Base-by-base conservation (phyloP, 805 yeast genomes). In the Ogataea siamensis region DNA sequence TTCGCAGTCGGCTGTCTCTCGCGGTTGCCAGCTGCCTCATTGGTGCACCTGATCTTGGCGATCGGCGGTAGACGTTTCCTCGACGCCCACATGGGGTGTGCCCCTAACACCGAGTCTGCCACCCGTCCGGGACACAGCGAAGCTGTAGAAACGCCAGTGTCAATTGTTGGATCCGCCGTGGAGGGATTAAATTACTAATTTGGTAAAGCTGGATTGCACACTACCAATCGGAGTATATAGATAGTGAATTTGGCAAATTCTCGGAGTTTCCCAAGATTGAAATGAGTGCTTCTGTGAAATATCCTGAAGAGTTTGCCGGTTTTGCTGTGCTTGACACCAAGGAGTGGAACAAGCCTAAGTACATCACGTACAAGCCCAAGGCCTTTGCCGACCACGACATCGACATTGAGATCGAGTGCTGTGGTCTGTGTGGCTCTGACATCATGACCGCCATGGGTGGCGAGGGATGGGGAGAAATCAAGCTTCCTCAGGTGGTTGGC, bases 391-490 rank as follows among this genome's bases (percentile, higher is more conserved):
- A 50, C 47, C 38, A 58, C 15, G 84, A 78, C 48, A 68, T 79
- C 28, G 81, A 76, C 45, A 66, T 78, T 29, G 40, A 37, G 45
- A 66, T 78, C 28, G 78, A 74, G 47, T 71, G 75, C 42, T 78
- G 83, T 60, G 84, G 84, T 51, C 66, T 81, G 8, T 81, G 88
- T 63, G 88, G 86, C 13, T 70, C 78, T 21, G 87, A 81, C 51
- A 54, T 74, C 29, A 73, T 73, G 60, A 67, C 74, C 18, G 67
- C 75, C 28, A 59, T 62, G 39, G 80, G 75, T 45, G 66, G 63
- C 37, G 63, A 66, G 37, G 68, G 66, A 32, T 78, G 83, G 83
- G 70, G 66, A 34, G 49, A 59, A 25, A 50, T 50, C 49, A 54
- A 59, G 14, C 44, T 56, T 40, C 64, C 73, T 11, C 70, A 68